phyloP scores from a whole-genome alignment of 768 basidiomycete genomes.

The Leccinellum luteum region DNA sequence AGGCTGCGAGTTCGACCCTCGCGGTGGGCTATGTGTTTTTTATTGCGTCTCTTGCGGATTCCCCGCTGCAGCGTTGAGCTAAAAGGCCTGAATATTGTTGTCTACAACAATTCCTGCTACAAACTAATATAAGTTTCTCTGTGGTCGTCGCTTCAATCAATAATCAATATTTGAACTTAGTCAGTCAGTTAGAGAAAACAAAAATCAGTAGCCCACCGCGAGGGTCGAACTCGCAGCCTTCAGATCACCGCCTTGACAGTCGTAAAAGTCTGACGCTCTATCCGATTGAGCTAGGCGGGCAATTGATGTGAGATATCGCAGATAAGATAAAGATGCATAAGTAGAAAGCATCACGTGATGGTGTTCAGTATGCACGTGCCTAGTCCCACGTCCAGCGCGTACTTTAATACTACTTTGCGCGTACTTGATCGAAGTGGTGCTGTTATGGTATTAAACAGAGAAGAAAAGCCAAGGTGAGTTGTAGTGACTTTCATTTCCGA shows the following conservation, averaged over 20 bases:
- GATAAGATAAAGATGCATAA: conserved; percentile 18
- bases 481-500: not conserved
- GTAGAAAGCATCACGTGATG: conserved; percentile 15
- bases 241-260: conserved; percentile 55
- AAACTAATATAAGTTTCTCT: too few relatives aligned
- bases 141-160: too few relatives aligned
- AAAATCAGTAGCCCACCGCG: conserved; percentile 63
- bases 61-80: too few relatives aligned
- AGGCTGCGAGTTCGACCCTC: conserved; percentile 66
- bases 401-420: too few relatives aligned
- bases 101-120: too few relatives aligned
- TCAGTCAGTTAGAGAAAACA: too few relatives aligned
- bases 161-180: too few relatives aligned
- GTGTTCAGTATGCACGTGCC: conserved; percentile 19
- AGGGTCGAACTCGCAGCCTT: conserved; percentile 86
- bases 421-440: not conserved
- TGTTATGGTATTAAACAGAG: conserved; percentile 44
- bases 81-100: too few relatives aligned
- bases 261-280: conserved; percentile 65
- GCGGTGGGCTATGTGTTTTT: conserved; percentile 49
- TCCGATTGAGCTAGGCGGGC: conserved; percentile 68
- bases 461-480: conserved; percentile 39
- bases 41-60: too few relatives aligned
- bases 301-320: not conserved
- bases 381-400: too few relatives aligned